Conservation (phyloP, 371 early-diverging fungal genomes). For the Nematocida major region DNA sequence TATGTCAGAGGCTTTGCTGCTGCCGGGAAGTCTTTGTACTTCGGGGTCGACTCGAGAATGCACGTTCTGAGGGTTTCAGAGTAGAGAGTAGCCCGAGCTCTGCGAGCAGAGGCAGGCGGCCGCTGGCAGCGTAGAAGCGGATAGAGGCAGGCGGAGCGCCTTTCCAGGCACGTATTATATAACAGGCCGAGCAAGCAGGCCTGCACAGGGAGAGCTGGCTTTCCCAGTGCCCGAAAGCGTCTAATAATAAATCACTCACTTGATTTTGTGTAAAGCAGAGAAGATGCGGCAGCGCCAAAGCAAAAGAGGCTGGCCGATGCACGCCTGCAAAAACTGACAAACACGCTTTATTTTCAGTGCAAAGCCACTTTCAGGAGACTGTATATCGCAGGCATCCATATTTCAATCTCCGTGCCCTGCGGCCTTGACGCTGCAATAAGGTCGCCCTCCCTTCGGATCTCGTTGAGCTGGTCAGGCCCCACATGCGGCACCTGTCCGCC, state of each 20-base stretch:
- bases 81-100: not conserved
- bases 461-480: constrained; percentile 20
- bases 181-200: no score
- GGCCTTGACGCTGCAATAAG: constrained; percentile 32
- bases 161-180: no score
- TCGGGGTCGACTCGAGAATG: not conserved
- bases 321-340: not conserved
- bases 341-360: constrained; percentile 5
- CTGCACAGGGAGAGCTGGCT: no score
- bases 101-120: not conserved
- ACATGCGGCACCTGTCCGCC: not conserved
- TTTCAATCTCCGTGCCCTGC: constrained; percentile 36
- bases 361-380: constrained; percentile 51
- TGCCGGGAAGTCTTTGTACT: not conserved
- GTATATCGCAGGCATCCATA: constrained; percentile 49
- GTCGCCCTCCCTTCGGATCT: constrained; percentile 24
- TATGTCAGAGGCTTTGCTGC: constrained; percentile 1
- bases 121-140: not conserved
- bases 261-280: not conserved
- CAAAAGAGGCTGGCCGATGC: not conserved
- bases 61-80: not conserved
- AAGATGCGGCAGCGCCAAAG: not conserved
- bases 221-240: no score
- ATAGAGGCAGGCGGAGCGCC: no score
- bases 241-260: no score